phyloP scores from a whole-genome alignment of 768 basidiomycete genomes.

The Termitomyces sp. region DNA sequence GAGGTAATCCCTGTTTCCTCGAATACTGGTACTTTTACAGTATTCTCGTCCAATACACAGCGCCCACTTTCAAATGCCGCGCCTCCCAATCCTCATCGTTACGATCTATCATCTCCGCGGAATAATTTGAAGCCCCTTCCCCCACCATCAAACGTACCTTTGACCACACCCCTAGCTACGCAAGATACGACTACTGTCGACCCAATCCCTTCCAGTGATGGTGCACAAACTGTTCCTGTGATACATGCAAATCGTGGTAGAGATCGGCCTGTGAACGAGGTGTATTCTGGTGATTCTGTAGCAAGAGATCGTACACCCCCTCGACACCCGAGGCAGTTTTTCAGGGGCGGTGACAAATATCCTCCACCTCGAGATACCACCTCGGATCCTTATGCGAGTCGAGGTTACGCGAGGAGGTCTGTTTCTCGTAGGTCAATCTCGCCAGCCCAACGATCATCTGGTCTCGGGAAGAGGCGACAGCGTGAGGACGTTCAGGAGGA shows the following conservation, averaged over 20 bases:
- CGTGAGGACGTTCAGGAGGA: conserved; percentile 14
- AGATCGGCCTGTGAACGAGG: conserved; percentile 11
- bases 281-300: background rate
- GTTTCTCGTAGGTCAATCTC: background rate
- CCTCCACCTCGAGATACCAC: conserved; percentile 5
- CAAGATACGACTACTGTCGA: background rate
- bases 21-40: background rate
- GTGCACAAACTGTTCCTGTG: conserved; percentile 9
- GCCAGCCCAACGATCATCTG: background rate
- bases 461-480: conserved; percentile 16
- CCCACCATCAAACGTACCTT: background rate
- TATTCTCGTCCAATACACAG: background rate
- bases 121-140: background rate
- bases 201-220: conserved; percentile 2
- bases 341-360: conserved; percentile 11
- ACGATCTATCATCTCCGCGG: background rate
- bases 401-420: background rate
- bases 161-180: background rate
- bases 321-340: background rate
- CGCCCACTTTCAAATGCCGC: background rate
- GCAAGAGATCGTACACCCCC: background rate
- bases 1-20: background rate
- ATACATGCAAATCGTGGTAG: conserved; percentile 9
- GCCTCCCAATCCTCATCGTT: conserved; percentile 2
- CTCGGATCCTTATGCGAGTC: background rate